phyloP scores from a whole-genome alignment of 2,329 filamentous ascomycete genomes.

The Talaromyces islandicus region DNA sequence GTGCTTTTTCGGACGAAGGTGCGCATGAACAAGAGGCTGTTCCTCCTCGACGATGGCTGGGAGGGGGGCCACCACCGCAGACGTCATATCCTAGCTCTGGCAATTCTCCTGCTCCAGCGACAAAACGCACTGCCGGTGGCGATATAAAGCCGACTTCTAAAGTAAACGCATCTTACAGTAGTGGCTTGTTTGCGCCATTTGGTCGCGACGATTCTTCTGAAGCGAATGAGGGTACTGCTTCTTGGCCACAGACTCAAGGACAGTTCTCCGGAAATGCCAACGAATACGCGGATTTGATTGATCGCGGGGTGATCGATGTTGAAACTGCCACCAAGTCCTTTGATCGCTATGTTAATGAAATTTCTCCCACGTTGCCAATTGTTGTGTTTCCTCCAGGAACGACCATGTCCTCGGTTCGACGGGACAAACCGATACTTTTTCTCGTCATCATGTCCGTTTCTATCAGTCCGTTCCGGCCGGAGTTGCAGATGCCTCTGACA shows the following conservation, averaged over 20 bases:
- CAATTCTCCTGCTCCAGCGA: conserved; percentile 16
- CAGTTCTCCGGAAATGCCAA: conserved; percentile 15
- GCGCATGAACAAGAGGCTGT: conserved; percentile 35
- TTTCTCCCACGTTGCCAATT: conserved; percentile 52
- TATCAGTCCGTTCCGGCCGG: conserved; percentile 47
- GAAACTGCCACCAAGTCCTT: conserved; percentile 53
- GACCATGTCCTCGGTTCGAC: conserved; percentile 49
- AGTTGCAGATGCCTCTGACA: conserved; percentile 57
- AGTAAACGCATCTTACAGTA: not conserved
- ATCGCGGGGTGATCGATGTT: conserved; percentile 45
- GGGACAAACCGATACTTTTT: conserved; percentile 55
- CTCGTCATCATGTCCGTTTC: conserved; percentile 52
- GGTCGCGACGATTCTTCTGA: not conserved
- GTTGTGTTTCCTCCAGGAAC: conserved; percentile 53
- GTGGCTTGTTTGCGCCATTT: not conserved
- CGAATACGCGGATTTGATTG: conserved; percentile 43
- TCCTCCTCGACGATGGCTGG: conserved; percentile 27
- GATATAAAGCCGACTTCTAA: conserved; percentile 17
- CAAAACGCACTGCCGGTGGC: conserved; percentile 27
- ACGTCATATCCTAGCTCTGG: not conserved
- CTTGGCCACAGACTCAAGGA: not conserved
- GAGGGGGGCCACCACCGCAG: conserved; percentile 10
- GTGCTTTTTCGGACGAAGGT: conserved; percentile 5
- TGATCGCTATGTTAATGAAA: conserved; percentile 48
- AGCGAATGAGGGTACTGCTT: not conserved